Evolutionary conservation across 192 early-diverging fungal genomes (phyloP), one percentile per base, ranked within the genome.

Genomic region (Glomus cerebriforme): DNA sequence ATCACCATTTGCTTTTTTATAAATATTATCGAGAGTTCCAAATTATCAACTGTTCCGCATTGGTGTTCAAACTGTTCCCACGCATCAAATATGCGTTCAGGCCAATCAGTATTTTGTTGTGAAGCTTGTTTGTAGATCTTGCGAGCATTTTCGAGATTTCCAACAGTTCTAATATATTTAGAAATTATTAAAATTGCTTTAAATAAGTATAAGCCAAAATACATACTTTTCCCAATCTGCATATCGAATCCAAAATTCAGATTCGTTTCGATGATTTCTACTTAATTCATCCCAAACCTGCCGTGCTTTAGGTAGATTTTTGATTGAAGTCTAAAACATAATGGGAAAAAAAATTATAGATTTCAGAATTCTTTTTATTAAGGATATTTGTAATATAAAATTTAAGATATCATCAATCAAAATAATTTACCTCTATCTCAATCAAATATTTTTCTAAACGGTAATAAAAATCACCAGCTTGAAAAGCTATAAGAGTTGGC

Each of bases 371-470:
- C 2, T 49, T 13, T 49, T 43, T 9, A 45, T 27, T 22, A 74
- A 43, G 10, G 39, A 43, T 43, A 10, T 12, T 43, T 10, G 12
- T 43, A 12, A 12, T 43, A 43, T 43, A 12, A 43, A 43, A 43
- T 43, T 54, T 29, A 22, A 74, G 59, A 74, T 59, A 17, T 43
- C 24, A 10, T 39, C 35, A 45, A n/a, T n/a, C n/a, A 59, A 43
- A 43, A 43, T 27, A 39, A 24, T 54, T 77, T 79, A 81, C 79
- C 63, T 81, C 72, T n/a, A 87, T 79, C 54, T 63, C 72, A 5
- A 82, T 80, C 58, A 82, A 80, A 49, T 87, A 87, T 19, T 79
- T 77, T 70, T 87, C 82, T 19, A 87, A 67, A 34, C 86, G 83
- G 59, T 80, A 83, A 74, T 80, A 80, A n/a, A 83, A 83, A 68